These are phyloP conservation scores for Cudoniella acicularis DNA, from an alignment of 495 filamentous ascomycete genomes.

Conservation along the genomic window DNA sequence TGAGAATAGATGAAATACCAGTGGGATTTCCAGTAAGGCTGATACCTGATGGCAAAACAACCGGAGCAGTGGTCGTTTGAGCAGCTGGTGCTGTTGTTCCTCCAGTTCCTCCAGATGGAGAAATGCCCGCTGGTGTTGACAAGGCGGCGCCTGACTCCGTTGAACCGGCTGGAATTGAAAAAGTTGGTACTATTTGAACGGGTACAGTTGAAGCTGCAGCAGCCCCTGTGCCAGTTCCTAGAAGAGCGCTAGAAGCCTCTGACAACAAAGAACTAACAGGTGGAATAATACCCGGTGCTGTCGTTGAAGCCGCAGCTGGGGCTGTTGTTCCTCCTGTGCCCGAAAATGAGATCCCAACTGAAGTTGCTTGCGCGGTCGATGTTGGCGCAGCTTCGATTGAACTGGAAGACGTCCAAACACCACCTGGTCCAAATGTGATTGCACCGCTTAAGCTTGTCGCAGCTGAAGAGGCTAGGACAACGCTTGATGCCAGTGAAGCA, in stretches of 20 bases:
- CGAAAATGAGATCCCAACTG: conserved; percentile 10
- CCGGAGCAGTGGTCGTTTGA: conserved; percentile 19
- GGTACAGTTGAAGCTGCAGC: conserved; percentile 29
- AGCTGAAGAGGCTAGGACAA: neutral
- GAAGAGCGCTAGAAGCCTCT: neutral
- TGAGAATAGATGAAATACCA: neutral
- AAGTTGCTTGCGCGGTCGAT: neutral
- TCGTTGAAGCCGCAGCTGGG: conserved; percentile 18
- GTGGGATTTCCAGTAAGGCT: neutral
- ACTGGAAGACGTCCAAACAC: conserved; percentile 16
- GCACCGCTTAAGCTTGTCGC: conserved; percentile 6
- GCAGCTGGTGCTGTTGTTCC: conserved; percentile 15
- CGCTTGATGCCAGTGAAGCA: conserved; percentile 5
- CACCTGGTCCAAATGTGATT: conserved; percentile 23
- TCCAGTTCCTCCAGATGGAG: conserved; percentile 12
- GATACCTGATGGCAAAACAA: neutral
- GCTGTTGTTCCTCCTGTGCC: conserved; percentile 12
- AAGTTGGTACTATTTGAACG: conserved; percentile 8
- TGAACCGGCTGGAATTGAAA: no score
- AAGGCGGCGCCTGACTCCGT: no score
- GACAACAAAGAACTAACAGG: neutral
- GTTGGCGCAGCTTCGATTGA: conserved; percentile 3
- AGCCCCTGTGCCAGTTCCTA: conserved; percentile 17
- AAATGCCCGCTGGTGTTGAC: conserved; percentile 16
- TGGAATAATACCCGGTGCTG: conserved; percentile 14